Conservation (phyloP, 1,139 yeast species). For the Pichia sp. region DNA sequence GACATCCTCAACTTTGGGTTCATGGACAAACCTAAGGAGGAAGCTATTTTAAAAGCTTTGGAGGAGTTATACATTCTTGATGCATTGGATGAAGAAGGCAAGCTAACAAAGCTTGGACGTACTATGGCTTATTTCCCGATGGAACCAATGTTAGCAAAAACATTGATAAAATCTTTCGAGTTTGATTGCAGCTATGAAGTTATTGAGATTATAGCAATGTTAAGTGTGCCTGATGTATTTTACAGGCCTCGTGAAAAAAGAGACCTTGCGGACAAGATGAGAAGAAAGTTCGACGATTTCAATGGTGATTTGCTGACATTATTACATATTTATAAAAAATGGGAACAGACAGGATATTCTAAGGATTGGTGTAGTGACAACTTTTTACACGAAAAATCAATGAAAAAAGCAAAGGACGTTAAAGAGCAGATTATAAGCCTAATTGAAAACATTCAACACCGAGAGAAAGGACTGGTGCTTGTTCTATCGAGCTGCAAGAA, state of each 20-base stretch:
- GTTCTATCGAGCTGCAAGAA: conserved; percentile 47
- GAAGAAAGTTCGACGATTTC: conserved; percentile 75
- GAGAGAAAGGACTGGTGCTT: conserved; percentile 28
- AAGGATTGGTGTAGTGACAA: conserved; percentile 77
- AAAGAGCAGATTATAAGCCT: conserved; percentile 61
- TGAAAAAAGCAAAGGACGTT: conserved; percentile 74
- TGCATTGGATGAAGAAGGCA: conserved; percentile 77
- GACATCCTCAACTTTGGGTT: conserved; percentile 76
- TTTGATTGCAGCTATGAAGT: conserved; percentile 78
- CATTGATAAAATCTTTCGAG: conserved; percentile 67
- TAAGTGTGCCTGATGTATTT: conserved; percentile 80
- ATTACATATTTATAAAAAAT: conserved; percentile 70
- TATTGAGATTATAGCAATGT: conserved; percentile 81
- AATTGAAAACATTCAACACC: conserved; percentile 45
- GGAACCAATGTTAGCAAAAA: conserved; percentile 87
- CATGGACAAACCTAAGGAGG: conserved; percentile 89
- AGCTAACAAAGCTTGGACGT: conserved; percentile 65
- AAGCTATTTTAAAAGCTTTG: conserved; percentile 67
- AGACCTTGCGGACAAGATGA: conserved; percentile 65
- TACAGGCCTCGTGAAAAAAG: conserved; percentile 78
- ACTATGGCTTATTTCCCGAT: conserved; percentile 92
- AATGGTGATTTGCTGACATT: conserved; percentile 93
- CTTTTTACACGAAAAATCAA: conserved; percentile 72
- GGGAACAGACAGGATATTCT: conserved; percentile 59
- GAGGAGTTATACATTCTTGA: conserved; percentile 77